These are phyloP conservation scores for Fusarium armeniacum DNA, from an alignment of 2,329 filamentous ascomycete genomes.

Conservation along the genomic window DNA sequence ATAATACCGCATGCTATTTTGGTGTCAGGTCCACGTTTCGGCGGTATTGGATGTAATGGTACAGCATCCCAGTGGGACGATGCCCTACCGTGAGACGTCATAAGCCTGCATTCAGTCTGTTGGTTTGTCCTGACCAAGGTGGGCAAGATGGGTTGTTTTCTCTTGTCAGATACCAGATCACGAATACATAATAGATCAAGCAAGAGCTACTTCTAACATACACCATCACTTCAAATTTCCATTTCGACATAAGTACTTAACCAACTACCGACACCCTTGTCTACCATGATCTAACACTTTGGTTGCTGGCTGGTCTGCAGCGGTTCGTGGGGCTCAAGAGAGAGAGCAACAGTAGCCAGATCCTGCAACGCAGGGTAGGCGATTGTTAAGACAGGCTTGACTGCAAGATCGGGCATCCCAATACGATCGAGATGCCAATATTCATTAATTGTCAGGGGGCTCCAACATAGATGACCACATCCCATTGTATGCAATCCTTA, in stretches of 20 bases:
- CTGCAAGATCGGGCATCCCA: slow-evolving; percentile 38
- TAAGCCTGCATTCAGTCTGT: slow-evolving; percentile 33
- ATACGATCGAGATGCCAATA: slow-evolving; percentile 37
- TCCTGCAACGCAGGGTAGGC: slow-evolving; percentile 37
- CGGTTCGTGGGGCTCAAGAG: slow-evolving; percentile 40
- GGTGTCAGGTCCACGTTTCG: slow-evolving; percentile 36
- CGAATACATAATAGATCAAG: slow-evolving; percentile 5
- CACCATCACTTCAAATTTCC: neutral
- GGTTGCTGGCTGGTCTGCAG: slow-evolving; percentile 42
- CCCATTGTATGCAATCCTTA: slow-evolving; percentile 18
- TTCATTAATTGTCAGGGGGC: slow-evolving; percentile 15
- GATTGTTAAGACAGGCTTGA: slow-evolving; percentile 37
- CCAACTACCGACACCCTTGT: slow-evolving; percentile 10
- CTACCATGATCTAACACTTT: slow-evolving; percentile 21
- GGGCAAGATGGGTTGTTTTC: slow-evolving; percentile 5
- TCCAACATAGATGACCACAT: slow-evolving; percentile 11
- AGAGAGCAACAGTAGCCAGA: slow-evolving; percentile 33
- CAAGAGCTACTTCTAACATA: slow-evolving; percentile 4
- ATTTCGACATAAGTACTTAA: neutral
- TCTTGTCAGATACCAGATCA: slow-evolving; percentile 2
- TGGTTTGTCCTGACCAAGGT: slow-evolving; percentile 16
- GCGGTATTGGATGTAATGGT: slow-evolving; percentile 37
- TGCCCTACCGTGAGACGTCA: slow-evolving; percentile 35
- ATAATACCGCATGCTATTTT: slow-evolving; percentile 42
- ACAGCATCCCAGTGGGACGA: slow-evolving; percentile 33